A percentile compares a stretch with the other conserved stretches of the same genome.
Evolutionary conservation across 208 protist genomes (phyloP).

Genomic region (Acanthamoeba triangularis): DNA sequence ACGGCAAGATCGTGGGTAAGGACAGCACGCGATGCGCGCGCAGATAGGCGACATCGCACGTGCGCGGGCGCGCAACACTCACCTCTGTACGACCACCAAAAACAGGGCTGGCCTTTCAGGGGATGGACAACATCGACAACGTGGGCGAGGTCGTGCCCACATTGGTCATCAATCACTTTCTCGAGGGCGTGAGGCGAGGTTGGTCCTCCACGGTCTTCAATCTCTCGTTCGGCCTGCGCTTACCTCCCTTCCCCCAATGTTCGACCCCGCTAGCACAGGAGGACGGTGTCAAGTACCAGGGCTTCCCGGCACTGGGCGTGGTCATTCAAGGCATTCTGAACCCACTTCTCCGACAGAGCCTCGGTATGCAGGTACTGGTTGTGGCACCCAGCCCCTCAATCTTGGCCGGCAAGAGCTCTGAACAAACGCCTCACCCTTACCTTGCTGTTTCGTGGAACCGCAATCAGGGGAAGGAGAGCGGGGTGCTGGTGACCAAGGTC

Average conservation of each 20-base stretch:
- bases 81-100: too few relatives aligned
- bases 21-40: too few relatives aligned
- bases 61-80: neutral
- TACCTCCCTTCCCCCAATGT: too few relatives aligned
- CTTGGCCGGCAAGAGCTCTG: too few relatives aligned
- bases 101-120: constrained; percentile 69
- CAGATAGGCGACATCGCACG: neutral
- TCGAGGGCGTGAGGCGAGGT: neutral
- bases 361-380: constrained; percentile 9
- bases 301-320: constrained; percentile 56
- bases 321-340: constrained; percentile 64
- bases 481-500: constrained; percentile 75
- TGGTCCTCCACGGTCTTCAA: too few relatives aligned
- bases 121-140: constrained; percentile 48
- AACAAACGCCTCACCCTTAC: neutral
- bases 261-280: neutral
- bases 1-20: constrained; percentile 65
- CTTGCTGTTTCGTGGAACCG: neutral
- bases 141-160: constrained; percentile 73
- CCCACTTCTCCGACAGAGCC: constrained; percentile 57
- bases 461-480: neutral
- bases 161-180: constrained; percentile 72
- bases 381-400: neutral
- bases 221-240: neutral
- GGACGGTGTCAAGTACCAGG: neutral